Evolutionary conservation across 2,329 filamentous ascomycete genomes (phyloP).

Genomic region (Trichoderma atrobrunneum): DNA sequence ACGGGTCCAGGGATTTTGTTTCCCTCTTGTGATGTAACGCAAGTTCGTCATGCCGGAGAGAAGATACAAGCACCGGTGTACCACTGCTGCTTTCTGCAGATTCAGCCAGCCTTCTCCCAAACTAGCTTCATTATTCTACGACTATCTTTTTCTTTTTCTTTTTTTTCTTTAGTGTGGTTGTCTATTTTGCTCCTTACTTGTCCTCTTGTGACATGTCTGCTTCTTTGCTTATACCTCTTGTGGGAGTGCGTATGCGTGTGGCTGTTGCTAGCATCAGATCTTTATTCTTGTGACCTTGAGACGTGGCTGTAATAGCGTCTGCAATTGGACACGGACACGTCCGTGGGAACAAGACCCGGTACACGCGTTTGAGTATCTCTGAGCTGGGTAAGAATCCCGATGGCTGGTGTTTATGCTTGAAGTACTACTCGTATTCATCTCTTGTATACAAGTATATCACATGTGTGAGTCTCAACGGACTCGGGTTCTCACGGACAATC

Average conservation of each 20-base stretch:
- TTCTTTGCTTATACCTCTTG: neutral
- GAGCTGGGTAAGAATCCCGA: neutral
- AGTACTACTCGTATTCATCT: neutral
- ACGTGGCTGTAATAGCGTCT: neutral
- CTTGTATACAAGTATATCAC: neutral
- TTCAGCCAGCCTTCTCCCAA: neutral
- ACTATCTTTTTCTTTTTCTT: neutral
- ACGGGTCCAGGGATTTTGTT: neutral
- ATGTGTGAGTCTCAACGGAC: neutral
- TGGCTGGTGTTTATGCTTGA: neutral
- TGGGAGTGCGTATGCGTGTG: neutral
- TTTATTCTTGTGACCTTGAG: slow-evolving; percentile 1
- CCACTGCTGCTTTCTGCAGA: neutral
- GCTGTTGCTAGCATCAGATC: slow-evolving; percentile 10
- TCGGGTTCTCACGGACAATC: neutral
- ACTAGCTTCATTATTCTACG: neutral
- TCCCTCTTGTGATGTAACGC: neutral
- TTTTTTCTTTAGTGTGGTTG: neutral
- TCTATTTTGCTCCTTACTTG: neutral
- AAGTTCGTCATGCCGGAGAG: neutral
- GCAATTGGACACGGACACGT: neutral
- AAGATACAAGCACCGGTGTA: neutral
- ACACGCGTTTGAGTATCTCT: neutral
- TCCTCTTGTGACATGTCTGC: neutral
- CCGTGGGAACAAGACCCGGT: neutral